Conservation (phyloP, 305 asterid genomes). For the Rubia tinctorum region DNA sequence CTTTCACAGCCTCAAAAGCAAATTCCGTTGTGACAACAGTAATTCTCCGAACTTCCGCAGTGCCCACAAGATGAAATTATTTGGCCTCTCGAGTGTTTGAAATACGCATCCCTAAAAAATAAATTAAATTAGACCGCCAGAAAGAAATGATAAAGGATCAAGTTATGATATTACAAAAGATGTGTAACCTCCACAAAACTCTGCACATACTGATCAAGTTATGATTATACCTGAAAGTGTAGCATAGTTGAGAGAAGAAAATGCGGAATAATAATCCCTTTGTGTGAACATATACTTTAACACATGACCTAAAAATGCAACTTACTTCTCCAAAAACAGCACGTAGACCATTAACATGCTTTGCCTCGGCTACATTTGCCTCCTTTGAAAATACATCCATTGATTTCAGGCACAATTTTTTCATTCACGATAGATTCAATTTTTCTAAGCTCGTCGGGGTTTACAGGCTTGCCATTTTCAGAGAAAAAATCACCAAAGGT, state of each 20-base stretch:
- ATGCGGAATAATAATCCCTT: too few relatives aligned
- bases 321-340: slow-evolving; percentile 99
- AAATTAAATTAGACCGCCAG: too few relatives aligned
- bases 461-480: slow-evolving; percentile 91
- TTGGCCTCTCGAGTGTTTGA: slow-evolving; percentile 90
- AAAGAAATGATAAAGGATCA: too few relatives aligned
- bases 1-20: slow-evolving; percentile 73
- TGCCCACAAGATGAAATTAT: slow-evolving; percentile 83
- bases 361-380: slow-evolving; percentile 66
- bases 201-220: slow-evolving; percentile 8
- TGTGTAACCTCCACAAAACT: slow-evolving; percentile 51
- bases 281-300: too few relatives aligned
- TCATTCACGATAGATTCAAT: slow-evolving; percentile 90
- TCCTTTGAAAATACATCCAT: slow-evolving; percentile 79
- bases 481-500: slow-evolving; percentile 58
- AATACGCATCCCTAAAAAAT: too few relatives aligned
- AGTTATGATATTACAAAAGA: too few relatives aligned
- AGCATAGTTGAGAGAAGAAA: too few relatives aligned
- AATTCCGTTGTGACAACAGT: slow-evolving; percentile 78
- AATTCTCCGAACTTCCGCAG: slow-evolving; percentile 93
- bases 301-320: too few relatives aligned
- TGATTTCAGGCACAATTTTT: slow-evolving; percentile 74
- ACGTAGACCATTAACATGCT: slow-evolving; percentile 73
- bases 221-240: too few relatives aligned
- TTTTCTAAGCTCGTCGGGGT: slow-evolving; percentile 76